Conservation (phyloP, 202 grass and related monocot genomes). For the Schoenoplectus tabernaemontani region DNA sequence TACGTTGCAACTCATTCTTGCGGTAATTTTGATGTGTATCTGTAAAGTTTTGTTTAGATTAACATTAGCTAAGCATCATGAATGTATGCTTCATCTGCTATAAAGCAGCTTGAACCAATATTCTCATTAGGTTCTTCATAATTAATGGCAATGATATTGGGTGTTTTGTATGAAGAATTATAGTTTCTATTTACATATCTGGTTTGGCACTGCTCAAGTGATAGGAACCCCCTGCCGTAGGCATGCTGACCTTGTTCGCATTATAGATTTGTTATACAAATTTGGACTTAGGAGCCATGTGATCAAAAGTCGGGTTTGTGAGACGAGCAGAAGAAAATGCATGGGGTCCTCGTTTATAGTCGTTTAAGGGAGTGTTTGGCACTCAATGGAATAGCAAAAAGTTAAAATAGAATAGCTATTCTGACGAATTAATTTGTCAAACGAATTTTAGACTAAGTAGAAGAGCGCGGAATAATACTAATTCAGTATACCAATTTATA, state of each 20-base stretch:
- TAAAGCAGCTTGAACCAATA: not conserved
- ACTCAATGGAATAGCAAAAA: too few species aligned
- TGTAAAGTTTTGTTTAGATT: slow-evolving; percentile 22
- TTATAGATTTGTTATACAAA: not conserved
- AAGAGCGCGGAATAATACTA: too few species aligned
- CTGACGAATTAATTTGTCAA: too few species aligned
- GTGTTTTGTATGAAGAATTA: not conserved
- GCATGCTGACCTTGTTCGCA: not conserved
- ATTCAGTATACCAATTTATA: too few species aligned
- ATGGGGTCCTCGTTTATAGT: too few species aligned
- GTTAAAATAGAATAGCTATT: too few species aligned
- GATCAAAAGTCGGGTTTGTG: not conserved
- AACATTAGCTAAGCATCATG: slow-evolving; percentile 1
- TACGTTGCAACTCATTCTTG: not conserved
- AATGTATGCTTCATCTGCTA: not conserved
- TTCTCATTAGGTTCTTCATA: not conserved
- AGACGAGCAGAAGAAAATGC: too few species aligned
- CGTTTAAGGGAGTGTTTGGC: too few species aligned
- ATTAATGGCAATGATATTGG: not conserved
- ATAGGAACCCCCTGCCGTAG: not conserved
- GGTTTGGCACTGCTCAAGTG: not conserved
- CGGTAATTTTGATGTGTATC: not conserved
- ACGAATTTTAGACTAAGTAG: too few species aligned
- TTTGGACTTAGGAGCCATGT: not conserved
- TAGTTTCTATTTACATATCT: not conserved